These are phyloP conservation scores for Myrica gale DNA, from an alignment of 306 rosid species.

Conservation along the genomic window DNA sequence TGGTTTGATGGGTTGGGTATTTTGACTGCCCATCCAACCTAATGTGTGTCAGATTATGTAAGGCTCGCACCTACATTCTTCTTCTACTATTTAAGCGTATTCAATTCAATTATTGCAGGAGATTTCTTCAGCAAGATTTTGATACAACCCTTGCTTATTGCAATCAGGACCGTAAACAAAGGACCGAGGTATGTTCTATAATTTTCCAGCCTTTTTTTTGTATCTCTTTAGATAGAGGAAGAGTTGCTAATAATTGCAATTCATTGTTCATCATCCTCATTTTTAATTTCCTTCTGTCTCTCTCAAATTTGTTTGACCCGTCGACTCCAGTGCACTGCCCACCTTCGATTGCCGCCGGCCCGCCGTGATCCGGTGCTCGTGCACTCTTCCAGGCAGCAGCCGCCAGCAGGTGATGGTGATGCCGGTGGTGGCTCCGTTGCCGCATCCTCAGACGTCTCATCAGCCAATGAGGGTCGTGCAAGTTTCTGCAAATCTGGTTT, in stretches of 20 bases:
- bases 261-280: neutral
- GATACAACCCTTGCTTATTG: slow-evolving; percentile 84
- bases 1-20: too few relatives aligned
- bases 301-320: neutral
- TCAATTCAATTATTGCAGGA: slow-evolving; percentile 63
- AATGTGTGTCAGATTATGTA: too few relatives aligned
- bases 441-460: too few relatives aligned
- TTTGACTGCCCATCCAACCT: too few relatives aligned
- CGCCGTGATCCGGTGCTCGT: too few relatives aligned
- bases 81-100: neutral
- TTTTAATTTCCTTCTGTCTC: neutral
- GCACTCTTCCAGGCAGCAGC: too few relatives aligned
- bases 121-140: slow-evolving; percentile 96
- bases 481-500: too few relatives aligned
- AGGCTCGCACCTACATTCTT: neutral
- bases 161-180: slow-evolving; percentile 90
- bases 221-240: neutral
- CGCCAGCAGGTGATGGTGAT: too few relatives aligned
- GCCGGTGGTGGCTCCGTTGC: too few relatives aligned
- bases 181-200: slow-evolving; percentile 68
- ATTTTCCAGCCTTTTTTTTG: neutral
- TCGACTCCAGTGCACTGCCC: too few relatives aligned
- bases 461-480: too few relatives aligned
- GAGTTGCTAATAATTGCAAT: neutral
- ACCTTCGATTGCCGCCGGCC: too few relatives aligned